phyloP scores from a whole-genome alignment of 2,329 filamentous ascomycete genomes.

The Talaromyces rugulosus region DNA sequence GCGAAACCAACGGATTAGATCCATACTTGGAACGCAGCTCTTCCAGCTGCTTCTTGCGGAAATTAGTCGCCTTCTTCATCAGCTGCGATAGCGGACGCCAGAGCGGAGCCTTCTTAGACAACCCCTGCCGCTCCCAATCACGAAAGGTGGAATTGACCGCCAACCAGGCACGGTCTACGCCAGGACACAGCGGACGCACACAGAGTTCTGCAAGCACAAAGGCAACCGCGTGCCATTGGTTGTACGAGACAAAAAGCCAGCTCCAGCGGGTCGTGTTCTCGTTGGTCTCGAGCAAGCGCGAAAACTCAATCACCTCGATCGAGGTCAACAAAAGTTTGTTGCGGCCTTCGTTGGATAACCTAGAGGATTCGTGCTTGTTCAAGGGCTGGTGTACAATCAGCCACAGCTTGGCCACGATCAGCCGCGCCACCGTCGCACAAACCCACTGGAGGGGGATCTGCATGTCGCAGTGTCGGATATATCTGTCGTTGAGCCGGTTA shows the following conservation, averaged over 20 bases:
- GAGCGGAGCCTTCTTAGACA: constrained; percentile 52
- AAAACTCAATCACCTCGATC: constrained; percentile 71
- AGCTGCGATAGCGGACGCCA: constrained; percentile 62
- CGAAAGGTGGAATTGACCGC: constrained; percentile 48
- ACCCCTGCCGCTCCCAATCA: constrained; percentile 29
- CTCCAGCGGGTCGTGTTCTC: constrained; percentile 58
- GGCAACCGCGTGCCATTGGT: constrained; percentile 63
- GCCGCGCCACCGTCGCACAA: constrained; percentile 61
- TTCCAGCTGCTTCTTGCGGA: constrained; percentile 47
- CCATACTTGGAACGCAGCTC: constrained; percentile 12
- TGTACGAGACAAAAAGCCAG: constrained; percentile 62
- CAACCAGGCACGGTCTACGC: constrained; percentile 58
- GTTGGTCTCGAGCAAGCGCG: constrained; percentile 62
- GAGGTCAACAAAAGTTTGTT: constrained; percentile 68
- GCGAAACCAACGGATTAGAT: not conserved
- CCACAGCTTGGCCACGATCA: constrained; percentile 75
- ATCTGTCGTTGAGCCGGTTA: constrained; percentile 52
- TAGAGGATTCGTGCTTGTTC: constrained; percentile 53
- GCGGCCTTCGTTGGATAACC: constrained; percentile 58
- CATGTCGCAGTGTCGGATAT: constrained; percentile 51
- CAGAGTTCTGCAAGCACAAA: constrained; percentile 60
- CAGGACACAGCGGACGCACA: constrained; percentile 51
- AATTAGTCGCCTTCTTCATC: constrained; percentile 55
- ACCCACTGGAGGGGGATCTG: constrained; percentile 61
- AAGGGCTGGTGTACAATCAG: constrained; percentile 72